phyloP scores from a whole-genome alignment of 495 filamentous ascomycete genomes.

The Articulospora tetracladia region DNA sequence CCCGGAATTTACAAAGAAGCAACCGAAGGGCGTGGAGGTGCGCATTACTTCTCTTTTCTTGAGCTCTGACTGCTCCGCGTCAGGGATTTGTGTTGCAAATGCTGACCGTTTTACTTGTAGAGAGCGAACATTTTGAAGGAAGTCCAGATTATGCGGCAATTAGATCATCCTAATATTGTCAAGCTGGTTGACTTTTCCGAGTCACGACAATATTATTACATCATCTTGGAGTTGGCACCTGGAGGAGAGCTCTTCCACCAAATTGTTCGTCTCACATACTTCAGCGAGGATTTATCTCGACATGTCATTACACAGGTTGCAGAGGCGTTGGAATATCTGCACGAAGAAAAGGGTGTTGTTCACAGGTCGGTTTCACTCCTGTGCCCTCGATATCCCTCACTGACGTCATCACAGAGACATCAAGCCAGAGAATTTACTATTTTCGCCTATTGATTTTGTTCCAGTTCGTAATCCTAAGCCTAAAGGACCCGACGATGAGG shows the following conservation, averaged over 20 bases:
- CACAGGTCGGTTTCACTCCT: slow-evolving; percentile 72
- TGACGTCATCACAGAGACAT: slow-evolving; percentile 69
- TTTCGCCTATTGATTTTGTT: slow-evolving; percentile 78
- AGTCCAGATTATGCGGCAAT: slow-evolving; percentile 95
- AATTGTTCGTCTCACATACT: slow-evolving; percentile 96
- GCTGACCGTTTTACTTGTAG: slow-evolving; percentile 41
- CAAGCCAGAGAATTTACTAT: slow-evolving; percentile 96
- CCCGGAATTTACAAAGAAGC: slow-evolving; percentile 86
- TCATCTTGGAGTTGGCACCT: slow-evolving; percentile 90
- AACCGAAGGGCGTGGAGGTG: slow-evolving; percentile 96
- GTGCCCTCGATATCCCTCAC: slow-evolving; percentile 1
- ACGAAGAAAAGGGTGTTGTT: slow-evolving; percentile 92
- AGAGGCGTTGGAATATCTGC: slow-evolving; percentile 87
- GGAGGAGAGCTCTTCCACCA: slow-evolving; percentile 98
- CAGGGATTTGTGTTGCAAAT: slow-evolving; percentile 7
- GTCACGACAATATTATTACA: slow-evolving; percentile 93
- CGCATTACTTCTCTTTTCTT: slow-evolving; percentile 38
- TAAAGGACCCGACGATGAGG: slow-evolving; percentile 81
- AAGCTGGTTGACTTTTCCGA: slow-evolving; percentile 92
- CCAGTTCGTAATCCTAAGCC: slow-evolving; percentile 78
- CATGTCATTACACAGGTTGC: slow-evolving; percentile 95
- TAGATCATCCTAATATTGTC: slow-evolving; percentile 94
- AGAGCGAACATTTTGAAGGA: slow-evolving; percentile 97
- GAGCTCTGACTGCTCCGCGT: slow-evolving; percentile 5
- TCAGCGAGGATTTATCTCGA: slow-evolving; percentile 90